A percentile compares a stretch with the other conserved stretches of the same genome.
phyloP scores from a whole-genome alignment of 495 filamentous ascomycete genomes.

The Daldinia decipiens region DNA sequence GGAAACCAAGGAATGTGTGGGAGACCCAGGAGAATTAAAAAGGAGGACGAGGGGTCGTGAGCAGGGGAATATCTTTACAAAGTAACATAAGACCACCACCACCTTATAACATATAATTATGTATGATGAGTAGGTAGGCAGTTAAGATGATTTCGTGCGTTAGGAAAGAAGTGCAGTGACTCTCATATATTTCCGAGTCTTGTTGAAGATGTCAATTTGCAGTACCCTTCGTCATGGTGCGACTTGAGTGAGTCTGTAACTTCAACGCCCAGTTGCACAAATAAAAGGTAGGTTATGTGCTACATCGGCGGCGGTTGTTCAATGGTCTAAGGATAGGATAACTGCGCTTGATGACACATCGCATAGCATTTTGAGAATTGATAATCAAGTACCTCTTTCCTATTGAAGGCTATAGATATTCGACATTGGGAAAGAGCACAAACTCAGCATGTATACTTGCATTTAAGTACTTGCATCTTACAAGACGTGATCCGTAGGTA shows the following conservation, averaged over 20 bases:
- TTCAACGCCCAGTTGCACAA: constrained; percentile 30
- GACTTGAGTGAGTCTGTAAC: background rate
- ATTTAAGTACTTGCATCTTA: background rate
- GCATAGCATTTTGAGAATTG: constrained; percentile 1
- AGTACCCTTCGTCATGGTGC: background rate
- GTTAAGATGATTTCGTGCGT: background rate
- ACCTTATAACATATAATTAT: constrained; percentile 6
- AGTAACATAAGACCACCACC: background rate
- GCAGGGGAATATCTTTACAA: constrained; percentile 12
- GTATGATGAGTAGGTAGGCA: constrained; percentile 1
- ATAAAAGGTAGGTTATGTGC: constrained; percentile 13
- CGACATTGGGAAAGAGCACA: background rate
- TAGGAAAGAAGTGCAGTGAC: background rate
- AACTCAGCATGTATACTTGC: background rate
- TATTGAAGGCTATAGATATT: background rate
- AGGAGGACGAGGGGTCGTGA: constrained; percentile 39
- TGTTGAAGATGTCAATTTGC: background rate
- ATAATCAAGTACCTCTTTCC: constrained; percentile 6
- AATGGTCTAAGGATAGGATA: constrained; percentile 22
- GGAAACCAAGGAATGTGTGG: constrained; percentile 43
- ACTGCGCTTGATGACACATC: constrained; percentile 28
- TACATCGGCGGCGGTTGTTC: constrained; percentile 35
- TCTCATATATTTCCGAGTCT: constrained; percentile 1
- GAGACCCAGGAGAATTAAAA: constrained; percentile 33
- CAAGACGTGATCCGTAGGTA: constrained; percentile 18